Evolutionary conservation across 345 rosid genomes (phyloP), one percentile per base, ranked within the genome.

Genomic region (Aurinia saxatilis): DNA sequence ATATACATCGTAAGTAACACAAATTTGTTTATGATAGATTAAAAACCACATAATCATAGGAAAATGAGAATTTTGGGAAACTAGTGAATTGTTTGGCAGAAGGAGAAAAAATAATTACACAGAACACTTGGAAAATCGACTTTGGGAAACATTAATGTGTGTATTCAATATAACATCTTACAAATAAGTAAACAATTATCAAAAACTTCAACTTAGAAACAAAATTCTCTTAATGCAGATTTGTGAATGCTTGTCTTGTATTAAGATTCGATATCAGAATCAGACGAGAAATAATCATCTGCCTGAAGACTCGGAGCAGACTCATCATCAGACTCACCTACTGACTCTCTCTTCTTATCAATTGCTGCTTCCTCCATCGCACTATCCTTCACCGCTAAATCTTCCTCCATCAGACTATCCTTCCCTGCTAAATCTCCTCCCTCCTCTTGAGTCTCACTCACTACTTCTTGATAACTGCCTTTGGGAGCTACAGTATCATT

Each of bases 211-310:
- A 17, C 23, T 60, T 35, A 7, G 18, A 36, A 44, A 17, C n/a
- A 16, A 68, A 25, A 49, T 21, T 41, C 12, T 30, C 1, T 4
- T 5, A 57, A 31, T 13, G 27, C 44, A 10, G 45, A 40, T 15
- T 3, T 15, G 38, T 58, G 19, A 33, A 41, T 17, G 42, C 18
- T 68, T 12, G 30, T 7, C 23, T 63, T 45, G 31, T 33, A 14
- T 34, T 63, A 70, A 21, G 61, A 71, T 49, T 64, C 75, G 14
- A 12, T 44, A 34, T 71, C 75, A 50, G 75, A 71, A 57, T 57
- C 75, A 36, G 75, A 71, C 44, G 48, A 65, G 25, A 58, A 11
- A 52, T 71, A 65, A 44, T 71, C 75, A 50, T 14, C 57, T 9
- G 19, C 21, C 50, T 51, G 7, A 13, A 71, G 44, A 51, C 66